A percentile compares a stretch with the other conserved stretches of the same genome.
Conservation (phyloP, 257 asterid genomes). For the Fraxinus americana region DNA sequence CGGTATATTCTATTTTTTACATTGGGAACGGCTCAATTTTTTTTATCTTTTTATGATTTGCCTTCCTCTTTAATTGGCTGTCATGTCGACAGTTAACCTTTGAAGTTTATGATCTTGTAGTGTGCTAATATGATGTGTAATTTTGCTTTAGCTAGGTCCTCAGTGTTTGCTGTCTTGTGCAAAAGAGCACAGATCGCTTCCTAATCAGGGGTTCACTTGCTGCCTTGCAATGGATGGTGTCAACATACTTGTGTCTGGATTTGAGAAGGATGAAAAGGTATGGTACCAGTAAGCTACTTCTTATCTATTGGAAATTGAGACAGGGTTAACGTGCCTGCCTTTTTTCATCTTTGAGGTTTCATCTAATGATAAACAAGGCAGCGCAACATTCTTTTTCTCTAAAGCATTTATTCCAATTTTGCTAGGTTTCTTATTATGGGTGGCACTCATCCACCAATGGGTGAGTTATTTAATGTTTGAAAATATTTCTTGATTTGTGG, state of each 20-base stretch:
- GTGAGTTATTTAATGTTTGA: background rate
- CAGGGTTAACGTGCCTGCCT: background rate
- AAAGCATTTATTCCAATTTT: conserved; percentile 5
- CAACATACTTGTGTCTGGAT: conserved; percentile 83
- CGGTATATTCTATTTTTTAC: conserved; percentile 9
- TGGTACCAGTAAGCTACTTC: conserved; percentile 9
- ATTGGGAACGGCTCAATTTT: conserved; percentile 14
- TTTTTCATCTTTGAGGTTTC: background rate
- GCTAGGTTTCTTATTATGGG: background rate
- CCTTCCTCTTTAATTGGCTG: conserved; percentile 13
- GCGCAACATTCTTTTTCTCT: background rate
- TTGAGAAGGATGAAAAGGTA: conserved; percentile 84
- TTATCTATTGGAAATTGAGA: background rate
- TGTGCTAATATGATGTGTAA: conserved; percentile 23
- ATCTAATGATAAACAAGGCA: background rate
- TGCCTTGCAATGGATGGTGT: conserved; percentile 99
- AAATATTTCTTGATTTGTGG: background rate
- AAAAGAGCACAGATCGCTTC: conserved; percentile 79
- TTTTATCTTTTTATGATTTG: background rate
- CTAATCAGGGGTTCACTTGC: conserved; percentile 85
- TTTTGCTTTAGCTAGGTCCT: conserved; percentile 65
- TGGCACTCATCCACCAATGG: background rate
- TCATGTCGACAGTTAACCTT: background rate
- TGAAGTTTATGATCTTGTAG: conserved; percentile 19
- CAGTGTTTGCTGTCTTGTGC: conserved; percentile 91